Base-by-base conservation (phyloP, 2,329 filamentous ascomycete species). In the Tolypocladium sp. region DNA sequence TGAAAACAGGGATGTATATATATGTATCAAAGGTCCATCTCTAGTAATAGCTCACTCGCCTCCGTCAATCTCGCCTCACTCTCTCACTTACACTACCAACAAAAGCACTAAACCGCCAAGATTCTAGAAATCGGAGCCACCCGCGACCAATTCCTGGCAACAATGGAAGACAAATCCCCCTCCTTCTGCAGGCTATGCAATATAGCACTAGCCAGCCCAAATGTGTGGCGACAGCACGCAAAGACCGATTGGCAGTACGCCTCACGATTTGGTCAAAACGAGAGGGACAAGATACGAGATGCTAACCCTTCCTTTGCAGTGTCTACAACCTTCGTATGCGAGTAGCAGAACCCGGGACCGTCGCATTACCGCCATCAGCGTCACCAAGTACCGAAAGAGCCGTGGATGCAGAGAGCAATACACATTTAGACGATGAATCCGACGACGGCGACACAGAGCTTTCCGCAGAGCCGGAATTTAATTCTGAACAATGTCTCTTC, bases 401-500 rank as follows among this genome's bases (percentile, higher is more conserved):
- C 38, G 54, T n/a, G 3, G 33, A 30, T 20, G 33, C 60, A 20
- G 44, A 41, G 13, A 37, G 6, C 25, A 25, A 35, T 22, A n/a
- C 20, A 13, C 22, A 30, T 8, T 35, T n/a, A 40, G 57, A 61
- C 35, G 49, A 55, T 9, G 35, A 35, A 2, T 52, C 7, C 35
- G 58, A 60, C 22, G 41, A 30, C 38, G 58, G 57, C 30, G 56
- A 60, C 35, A 55, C 58, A 38, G 30, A 54, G 2, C 55, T 37
- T 17, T 30, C 55, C 46, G 27, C 40, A 41, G 27, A 51, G 3
- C 60, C 57, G 9, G 62, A 62, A 17, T 76, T 75, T 57, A 58
- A 61, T 15, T 61, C 69, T 0, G 64, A 63, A 13, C 65, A 71
- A 42, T 80, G 77, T 59, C 67, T 80, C 12, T 80, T 81, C 65